Percentiles rank a stretch among this genome's conserved stretches.
These are phyloP conservation scores for Kalanchoe fedtschenkoi DNA, from an alignment of 164 flowering plant species.

Conservation along the genomic window DNA sequence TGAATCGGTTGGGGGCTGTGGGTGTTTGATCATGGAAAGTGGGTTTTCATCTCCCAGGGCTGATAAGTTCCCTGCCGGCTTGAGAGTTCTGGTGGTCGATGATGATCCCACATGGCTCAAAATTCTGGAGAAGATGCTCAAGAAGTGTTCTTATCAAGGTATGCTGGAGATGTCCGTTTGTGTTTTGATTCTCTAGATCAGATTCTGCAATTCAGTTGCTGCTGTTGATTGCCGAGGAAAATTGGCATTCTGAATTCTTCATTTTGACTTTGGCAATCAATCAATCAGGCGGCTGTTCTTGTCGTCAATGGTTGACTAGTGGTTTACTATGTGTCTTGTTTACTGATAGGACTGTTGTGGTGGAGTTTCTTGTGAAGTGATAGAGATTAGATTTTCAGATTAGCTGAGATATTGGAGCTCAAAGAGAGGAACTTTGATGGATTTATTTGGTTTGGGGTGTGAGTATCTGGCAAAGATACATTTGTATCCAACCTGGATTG, in stretches of 20 bases:
- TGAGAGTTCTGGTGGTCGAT: conserved; percentile 12
- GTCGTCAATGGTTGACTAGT: not conserved
- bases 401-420: not conserved
- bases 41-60: conserved; percentile 9
- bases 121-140: conserved; percentile 12
- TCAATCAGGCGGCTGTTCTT: too few relatives aligned
- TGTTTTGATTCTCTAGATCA: not conserved
- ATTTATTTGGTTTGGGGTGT: not conserved
- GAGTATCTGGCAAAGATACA: not conserved
- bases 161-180: not conserved
- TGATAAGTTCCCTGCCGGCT: conserved; percentile 11
- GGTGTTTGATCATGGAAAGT: conserved; percentile 8
- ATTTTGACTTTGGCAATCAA: not conserved
- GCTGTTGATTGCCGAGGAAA: not conserved
- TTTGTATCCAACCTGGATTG: not conserved
- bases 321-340: not conserved
- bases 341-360: not conserved
- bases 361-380: too few relatives aligned
- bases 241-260: not conserved
- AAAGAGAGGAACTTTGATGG: not conserved
- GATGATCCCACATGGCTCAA: conserved; percentile 13
- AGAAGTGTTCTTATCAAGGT: conserved; percentile 12
- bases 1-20: not conserved
- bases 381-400: not conserved
- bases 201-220: not conserved